phyloP scores from a whole-genome alignment of 2,329 filamentous ascomycete species.

The Penicillium thymicola region DNA sequence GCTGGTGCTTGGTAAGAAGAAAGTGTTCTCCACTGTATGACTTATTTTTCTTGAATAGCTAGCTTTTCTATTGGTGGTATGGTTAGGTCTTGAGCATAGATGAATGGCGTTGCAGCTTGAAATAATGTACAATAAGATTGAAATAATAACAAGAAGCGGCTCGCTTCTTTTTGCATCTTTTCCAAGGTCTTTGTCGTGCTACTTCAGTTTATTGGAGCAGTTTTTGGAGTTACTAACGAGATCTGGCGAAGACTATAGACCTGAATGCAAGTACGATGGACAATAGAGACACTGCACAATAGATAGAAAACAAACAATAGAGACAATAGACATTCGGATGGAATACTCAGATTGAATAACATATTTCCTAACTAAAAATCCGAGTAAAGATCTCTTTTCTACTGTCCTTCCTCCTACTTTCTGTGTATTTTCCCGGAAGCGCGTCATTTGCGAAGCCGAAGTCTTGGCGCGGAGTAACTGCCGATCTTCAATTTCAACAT shows the following conservation, averaged over 20 bases:
- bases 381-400: not conserved
- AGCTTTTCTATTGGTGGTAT: not conserved
- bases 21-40: conserved; percentile 14
- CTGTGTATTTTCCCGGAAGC: not conserved
- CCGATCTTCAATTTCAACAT: conserved; percentile 16
- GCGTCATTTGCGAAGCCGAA: conserved; percentile 1
- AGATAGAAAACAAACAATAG: not conserved
- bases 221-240: not conserved
- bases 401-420: not conserved
- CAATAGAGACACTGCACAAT: not conserved
- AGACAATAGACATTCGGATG: not conserved
- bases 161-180: not conserved
- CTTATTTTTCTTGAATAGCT: not conserved
- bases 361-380: no score
- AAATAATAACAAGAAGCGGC: not conserved
- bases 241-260: not conserved
- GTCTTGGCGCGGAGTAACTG: conserved; percentile 26
- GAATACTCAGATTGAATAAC: not conserved
- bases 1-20: conserved; percentile 61
- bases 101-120: conserved; percentile 9
- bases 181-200: not conserved
- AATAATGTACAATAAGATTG: conserved; percentile 6
- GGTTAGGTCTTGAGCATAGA: not conserved
- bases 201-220: not conserved
- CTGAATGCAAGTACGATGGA: not conserved